Base-by-base conservation (phyloP, 208 protist species). In the Leishmania aethiopica region DNA sequence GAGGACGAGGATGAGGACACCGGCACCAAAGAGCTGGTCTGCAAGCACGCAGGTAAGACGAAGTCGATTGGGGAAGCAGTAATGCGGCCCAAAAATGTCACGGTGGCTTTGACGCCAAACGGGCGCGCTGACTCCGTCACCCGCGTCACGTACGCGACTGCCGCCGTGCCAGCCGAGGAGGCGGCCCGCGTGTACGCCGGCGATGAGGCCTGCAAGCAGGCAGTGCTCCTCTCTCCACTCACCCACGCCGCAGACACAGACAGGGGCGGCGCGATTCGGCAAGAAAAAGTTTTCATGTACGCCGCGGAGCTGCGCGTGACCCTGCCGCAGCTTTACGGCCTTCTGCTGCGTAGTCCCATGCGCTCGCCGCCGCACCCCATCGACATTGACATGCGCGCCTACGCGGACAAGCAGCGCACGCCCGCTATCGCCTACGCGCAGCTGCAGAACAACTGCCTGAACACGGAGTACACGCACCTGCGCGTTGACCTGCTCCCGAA, bases 361-460 rank as follows among this genome's bases (percentile, higher is more conserved):
- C 35, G 64, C 49, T 66, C 79, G 7, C 81, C 80, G 17, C 53
- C 75, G 40, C 47, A 83, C 17, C 79, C 94, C 17, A 88, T 81
- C 17, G 89, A 89, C 74, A 86, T 97, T 37, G 91, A 96, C 83
- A 90, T 97, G 86, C 90, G 87, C 57, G 53, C 64, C 25, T 92
- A 88, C 72, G 77, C 77, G 1, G 73, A 84, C 28, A 19, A 59
- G 45, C 4, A 77, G 19, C 53, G 35, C 25, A 67, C 79, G 8
- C 82, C 88, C 3, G 82, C 85, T 17, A 88, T 98, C 64, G 90
- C 91, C 10, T 98, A 98, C 83, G 91, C 92, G 7, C 94, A 97
- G 83, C 89, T 97, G 78, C 96, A 98, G 86, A 98, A 98, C 85
- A 96, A 96, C 84, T 97, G 93, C 85, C 86, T 98, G 28, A 90